These are phyloP conservation scores for Hyparrhenia diplandra DNA, from an alignment of 176 grass and related monocot genomes.

Conservation along the genomic window DNA sequence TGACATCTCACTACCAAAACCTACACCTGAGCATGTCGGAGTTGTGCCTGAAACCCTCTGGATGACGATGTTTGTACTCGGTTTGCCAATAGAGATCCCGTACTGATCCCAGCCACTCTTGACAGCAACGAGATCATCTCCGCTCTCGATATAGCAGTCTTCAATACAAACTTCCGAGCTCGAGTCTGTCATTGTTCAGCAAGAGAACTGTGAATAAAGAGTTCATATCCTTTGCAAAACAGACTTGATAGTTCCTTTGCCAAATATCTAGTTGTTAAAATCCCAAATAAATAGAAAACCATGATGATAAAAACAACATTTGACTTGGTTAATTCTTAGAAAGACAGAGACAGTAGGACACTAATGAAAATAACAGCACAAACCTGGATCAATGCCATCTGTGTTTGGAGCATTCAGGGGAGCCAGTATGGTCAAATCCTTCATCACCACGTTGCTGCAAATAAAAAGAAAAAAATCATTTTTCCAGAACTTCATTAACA, in stretches of 20 bases:
- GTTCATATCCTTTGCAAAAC: neutral
- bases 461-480: neutral
- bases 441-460: constrained; percentile 80
- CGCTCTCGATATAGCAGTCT: constrained; percentile 84
- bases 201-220: neutral
- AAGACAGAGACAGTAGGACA: neutral
- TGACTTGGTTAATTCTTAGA: neutral
- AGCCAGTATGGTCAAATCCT: constrained; percentile 66
- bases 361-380: neutral
- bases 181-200: constrained; percentile 66
- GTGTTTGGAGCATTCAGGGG: constrained; percentile 87
- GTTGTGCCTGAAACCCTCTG: constrained; percentile 83
- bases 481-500: constrained; percentile 14
- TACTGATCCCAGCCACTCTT: constrained; percentile 98
- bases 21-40: constrained; percentile 84
- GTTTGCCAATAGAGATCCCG: constrained; percentile 56
- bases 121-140: constrained; percentile 80
- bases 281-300: neutral
- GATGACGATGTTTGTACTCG: constrained; percentile 66
- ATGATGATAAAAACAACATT: neutral
- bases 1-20: constrained; percentile 91
- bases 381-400: constrained; percentile 96
- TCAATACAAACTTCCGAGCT: constrained; percentile 84
- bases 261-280: too few relatives aligned
- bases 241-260: too few relatives aligned